These are phyloP conservation scores for Candida stauntonica DNA, from an alignment of 805 yeast genomes.

Conservation along the genomic window DNA sequence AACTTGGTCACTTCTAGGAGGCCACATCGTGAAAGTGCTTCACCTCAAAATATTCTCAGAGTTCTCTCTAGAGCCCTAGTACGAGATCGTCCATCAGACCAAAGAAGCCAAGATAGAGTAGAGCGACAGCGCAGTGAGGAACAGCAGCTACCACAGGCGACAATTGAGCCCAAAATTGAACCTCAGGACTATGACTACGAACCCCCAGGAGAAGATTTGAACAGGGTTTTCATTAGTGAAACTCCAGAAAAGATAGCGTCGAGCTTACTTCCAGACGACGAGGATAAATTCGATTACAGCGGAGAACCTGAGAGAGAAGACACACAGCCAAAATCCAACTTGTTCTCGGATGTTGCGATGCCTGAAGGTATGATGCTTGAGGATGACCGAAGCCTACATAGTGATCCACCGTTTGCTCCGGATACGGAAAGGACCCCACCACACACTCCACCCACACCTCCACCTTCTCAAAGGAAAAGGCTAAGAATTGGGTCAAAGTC, in stretches of 20 bases:
- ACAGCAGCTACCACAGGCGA: too few relatives aligned
- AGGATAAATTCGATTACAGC: neutral
- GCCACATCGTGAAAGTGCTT: slow-evolving; percentile 14
- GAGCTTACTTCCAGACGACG: slow-evolving; percentile 2
- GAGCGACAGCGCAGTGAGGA: slow-evolving; percentile 1
- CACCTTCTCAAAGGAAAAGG: neutral
- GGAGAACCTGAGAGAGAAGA: neutral
- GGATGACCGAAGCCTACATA: neutral
- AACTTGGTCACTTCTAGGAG: slow-evolving; percentile 22
- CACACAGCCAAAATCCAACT: slow-evolving; percentile 3
- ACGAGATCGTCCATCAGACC: slow-evolving; percentile 7
- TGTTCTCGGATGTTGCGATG: slow-evolving; percentile 24
- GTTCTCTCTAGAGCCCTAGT: slow-evolving; percentile 22
- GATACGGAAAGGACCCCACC: slow-evolving; percentile 1
- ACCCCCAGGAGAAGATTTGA: neutral
- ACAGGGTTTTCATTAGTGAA: neutral
- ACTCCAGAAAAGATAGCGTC: neutral
- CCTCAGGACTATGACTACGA: neutral
- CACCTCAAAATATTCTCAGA: slow-evolving; percentile 23
- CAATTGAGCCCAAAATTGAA: too few relatives aligned
- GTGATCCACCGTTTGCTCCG: neutral
- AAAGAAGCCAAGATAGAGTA: too few relatives aligned
- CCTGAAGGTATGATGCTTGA: slow-evolving; percentile 26
- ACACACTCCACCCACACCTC: slow-evolving; percentile 7
- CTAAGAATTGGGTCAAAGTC: neutral